Conservation (phyloP, 805 yeast species). For the Zygosaccharomyces kombuchaensis region DNA sequence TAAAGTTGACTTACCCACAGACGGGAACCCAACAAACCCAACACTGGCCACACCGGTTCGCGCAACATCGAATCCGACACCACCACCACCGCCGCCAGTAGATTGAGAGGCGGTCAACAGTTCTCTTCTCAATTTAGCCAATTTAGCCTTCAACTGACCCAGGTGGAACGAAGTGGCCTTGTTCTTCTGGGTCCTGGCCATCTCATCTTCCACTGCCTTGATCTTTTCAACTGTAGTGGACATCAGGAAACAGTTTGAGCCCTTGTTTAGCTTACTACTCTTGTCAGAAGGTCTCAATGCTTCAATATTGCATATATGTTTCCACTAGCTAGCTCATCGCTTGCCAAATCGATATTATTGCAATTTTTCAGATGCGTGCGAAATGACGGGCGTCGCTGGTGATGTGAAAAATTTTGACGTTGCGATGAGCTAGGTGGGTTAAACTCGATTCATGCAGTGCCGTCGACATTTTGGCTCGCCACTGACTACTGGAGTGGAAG, state of each 20-base stretch:
- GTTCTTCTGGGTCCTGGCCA: conserved; percentile 97
- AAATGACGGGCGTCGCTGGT: conserved; percentile 9
- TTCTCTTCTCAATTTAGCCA: conserved; percentile 93
- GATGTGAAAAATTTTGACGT: conserved; percentile 17
- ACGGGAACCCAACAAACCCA: conserved; percentile 97
- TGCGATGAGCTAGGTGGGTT: conserved; percentile 6
- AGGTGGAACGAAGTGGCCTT: conserved; percentile 96
- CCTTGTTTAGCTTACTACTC: background rate
- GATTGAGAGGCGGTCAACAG: conserved; percentile 66
- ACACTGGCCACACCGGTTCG: conserved; percentile 97
- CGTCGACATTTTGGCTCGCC: background rate
- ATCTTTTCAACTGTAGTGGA: conserved; percentile 69
- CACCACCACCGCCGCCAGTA: conserved; percentile 85
- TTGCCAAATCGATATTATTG: conserved; percentile 9
- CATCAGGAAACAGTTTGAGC: conserved; percentile 35
- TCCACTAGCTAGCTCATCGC: conserved; percentile 14
- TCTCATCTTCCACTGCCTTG: conserved; percentile 91
- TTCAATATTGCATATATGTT: background rate
- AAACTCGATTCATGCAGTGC: background rate
- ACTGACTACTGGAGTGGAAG: background rate
- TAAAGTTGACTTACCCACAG: conserved; percentile 82
- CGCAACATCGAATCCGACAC: conserved; percentile 97
- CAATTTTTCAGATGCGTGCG: conserved; percentile 3
- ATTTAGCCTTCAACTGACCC: conserved; percentile 94
- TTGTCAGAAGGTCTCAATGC: background rate